Evolutionary conservation across 805 yeast genomes (phyloP).

Genomic region (Teunomyces atbi): DNA sequence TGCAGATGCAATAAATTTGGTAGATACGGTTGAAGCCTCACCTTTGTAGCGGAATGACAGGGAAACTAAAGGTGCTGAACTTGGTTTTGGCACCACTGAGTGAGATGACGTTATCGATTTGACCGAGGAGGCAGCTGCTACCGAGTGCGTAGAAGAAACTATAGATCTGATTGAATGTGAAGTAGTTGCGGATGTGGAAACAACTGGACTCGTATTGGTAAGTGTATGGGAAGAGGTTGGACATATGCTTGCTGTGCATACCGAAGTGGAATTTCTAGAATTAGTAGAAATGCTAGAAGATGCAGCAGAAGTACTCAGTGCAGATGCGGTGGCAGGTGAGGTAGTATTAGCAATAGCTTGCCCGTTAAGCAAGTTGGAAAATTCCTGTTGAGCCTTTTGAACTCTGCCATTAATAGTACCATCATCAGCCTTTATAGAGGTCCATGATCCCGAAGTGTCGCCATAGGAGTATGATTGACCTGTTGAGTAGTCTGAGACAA

Average conservation of each 20-base stretch:
- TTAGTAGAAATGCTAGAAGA: not conserved
- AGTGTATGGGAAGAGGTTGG: not conserved
- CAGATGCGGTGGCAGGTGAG: constrained; percentile 2
- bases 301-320: constrained; percentile 10
- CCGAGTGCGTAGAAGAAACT: not conserved
- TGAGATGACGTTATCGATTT: not conserved
- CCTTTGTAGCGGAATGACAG: not conserved
- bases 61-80: not conserved
- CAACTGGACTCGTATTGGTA: not conserved
- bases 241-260: not conserved
- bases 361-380: constrained; percentile 7
- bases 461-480: constrained; percentile 42
- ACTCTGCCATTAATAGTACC: constrained; percentile 29
- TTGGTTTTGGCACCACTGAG: not conserved
- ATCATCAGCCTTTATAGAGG: constrained; percentile 37
- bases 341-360: constrained; percentile 1
- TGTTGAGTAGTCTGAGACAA: constrained; percentile 45
- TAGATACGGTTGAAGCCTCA: not conserved
- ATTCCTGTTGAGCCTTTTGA: constrained; percentile 8
- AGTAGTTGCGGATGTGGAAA: not conserved
- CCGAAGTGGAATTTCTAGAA: not conserved
- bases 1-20: not conserved
- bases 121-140: not conserved
- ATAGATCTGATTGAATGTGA: not conserved
- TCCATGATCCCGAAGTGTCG: constrained; percentile 38